Percentiles rank a stretch among this genome's conserved stretches.
phyloP scores from a whole-genome alignment of 75 land plant species.

The Isoetes taiwanensis region DNA sequence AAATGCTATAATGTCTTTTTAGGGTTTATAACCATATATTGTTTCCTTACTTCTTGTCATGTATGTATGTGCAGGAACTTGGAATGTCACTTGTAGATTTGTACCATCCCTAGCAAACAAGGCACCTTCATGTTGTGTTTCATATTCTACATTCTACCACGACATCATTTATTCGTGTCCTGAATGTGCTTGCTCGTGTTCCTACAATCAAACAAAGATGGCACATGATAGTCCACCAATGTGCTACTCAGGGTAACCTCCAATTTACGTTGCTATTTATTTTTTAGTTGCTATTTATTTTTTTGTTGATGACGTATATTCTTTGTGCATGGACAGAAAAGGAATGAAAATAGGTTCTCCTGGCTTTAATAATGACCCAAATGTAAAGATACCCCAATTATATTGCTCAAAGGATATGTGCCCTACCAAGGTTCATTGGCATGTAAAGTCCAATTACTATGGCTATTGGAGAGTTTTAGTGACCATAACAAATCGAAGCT shows the following conservation, averaged over 20 bases:
- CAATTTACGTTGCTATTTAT: background rate
- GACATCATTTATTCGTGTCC: background rate
- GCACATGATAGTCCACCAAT: background rate
- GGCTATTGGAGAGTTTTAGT: constrained; percentile 54
- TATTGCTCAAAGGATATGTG: constrained; percentile 68
- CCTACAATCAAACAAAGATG: background rate
- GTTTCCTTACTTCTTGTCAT: too few species aligned
- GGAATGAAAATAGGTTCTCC: too few species aligned
- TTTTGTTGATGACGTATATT: too few species aligned
- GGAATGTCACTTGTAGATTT: background rate
- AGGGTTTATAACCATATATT: too few species aligned
- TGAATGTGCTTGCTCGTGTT: background rate
- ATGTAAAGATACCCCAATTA: background rate
- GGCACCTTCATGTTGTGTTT: constrained; percentile 7
- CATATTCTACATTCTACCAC: background rate
- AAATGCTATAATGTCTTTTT: too few species aligned
- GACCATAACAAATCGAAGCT: constrained; percentile 47
- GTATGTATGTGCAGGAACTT: constrained; percentile 6
- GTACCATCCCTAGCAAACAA: background rate
- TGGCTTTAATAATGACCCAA: too few species aligned
- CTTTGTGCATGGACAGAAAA: too few species aligned
- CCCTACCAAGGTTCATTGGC: constrained; percentile 57
- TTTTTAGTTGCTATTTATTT: background rate
- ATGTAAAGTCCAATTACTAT: constrained; percentile 55
- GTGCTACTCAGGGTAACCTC: background rate